These are phyloP conservation scores for Funneliformis geosporum DNA, from an alignment of 192 early-diverging fungal genomes.

Conservation along the genomic window DNA sequence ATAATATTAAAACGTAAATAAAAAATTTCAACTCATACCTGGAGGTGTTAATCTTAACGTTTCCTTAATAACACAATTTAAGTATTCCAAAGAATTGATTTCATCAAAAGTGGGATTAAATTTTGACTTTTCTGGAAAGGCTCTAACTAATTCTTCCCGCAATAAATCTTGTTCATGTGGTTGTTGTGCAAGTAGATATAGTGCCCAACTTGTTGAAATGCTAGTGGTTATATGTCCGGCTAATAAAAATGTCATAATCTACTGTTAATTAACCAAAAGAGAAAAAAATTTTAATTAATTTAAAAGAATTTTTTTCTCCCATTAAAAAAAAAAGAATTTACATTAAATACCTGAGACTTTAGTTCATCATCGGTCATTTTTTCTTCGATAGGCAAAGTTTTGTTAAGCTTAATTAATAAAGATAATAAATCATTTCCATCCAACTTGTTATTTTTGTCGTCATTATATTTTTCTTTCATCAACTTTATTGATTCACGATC, in stretches of 20 bases:
- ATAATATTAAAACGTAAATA: too few relatives aligned
- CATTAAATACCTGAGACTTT: constrained; percentile 39
- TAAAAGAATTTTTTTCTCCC: neutral
- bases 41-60: constrained; percentile 52
- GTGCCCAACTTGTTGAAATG: constrained; percentile 50
- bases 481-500: constrained; percentile 40
- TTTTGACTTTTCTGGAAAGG: constrained; percentile 34
- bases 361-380: constrained; percentile 48
- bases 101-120: constrained; percentile 44
- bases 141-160: constrained; percentile 49
- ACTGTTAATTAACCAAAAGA: neutral
- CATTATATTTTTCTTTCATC: constrained; percentile 41
- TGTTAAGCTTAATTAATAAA: constrained; percentile 45
- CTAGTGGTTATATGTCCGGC: constrained; percentile 63
- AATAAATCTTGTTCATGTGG: constrained; percentile 47
- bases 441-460: constrained; percentile 20
- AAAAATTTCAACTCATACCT: too few relatives aligned
- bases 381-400: constrained; percentile 40
- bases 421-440: constrained; percentile 47
- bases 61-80: constrained; percentile 59
- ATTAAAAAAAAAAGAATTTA: neutral
- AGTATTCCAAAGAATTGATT: constrained; percentile 48
- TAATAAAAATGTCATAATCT: constrained; percentile 13
- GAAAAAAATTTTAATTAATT: neutral
- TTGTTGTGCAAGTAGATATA: constrained; percentile 52